These are phyloP conservation scores for Lasiodiplodia citricola DNA, from an alignment of 2,329 filamentous ascomycete species.

Conservation along the genomic window DNA sequence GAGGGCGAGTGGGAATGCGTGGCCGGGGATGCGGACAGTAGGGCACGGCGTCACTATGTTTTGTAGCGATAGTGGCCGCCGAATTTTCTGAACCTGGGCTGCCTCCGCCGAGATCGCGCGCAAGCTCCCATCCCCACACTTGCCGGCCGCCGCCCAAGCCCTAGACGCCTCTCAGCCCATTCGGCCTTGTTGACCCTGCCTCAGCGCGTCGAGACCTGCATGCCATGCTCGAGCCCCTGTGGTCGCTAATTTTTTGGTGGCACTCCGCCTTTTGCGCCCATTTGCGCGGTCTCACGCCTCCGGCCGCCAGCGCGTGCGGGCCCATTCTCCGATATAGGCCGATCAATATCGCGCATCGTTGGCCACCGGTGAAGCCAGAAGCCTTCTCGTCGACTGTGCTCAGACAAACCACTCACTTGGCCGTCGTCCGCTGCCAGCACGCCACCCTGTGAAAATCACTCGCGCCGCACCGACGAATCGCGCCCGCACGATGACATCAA, in stretches of 20 bases:
- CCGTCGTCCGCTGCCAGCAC: neutral
- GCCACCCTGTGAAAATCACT: neutral
- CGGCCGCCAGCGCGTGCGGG: neutral
- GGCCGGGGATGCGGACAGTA: neutral
- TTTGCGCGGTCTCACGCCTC: neutral
- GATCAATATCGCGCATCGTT: conserved; percentile 9
- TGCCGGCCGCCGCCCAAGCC: neutral
- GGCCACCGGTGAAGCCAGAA: neutral
- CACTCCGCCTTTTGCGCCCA: neutral
- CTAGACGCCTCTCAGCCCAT: neutral
- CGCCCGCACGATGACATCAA: conserved; percentile 19
- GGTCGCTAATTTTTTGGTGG: neutral
- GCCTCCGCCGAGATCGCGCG: conserved; percentile 7
- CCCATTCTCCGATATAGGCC: conserved; percentile 22
- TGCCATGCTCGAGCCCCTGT: neutral
- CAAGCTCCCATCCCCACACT: conserved; percentile 14
- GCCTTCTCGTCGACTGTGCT: neutral
- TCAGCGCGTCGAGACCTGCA: conserved; percentile 3
- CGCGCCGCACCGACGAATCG: neutral
- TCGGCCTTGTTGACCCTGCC: conserved; percentile 1
- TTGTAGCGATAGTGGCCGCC: neutral
- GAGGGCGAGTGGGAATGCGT: neutral
- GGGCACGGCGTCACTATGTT: neutral
- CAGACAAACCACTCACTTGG: neutral
- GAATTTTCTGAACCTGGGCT: neutral